Base-by-base conservation (phyloP, 495 filamentous ascomycete species). In the Pyronema omphalodes region DNA sequence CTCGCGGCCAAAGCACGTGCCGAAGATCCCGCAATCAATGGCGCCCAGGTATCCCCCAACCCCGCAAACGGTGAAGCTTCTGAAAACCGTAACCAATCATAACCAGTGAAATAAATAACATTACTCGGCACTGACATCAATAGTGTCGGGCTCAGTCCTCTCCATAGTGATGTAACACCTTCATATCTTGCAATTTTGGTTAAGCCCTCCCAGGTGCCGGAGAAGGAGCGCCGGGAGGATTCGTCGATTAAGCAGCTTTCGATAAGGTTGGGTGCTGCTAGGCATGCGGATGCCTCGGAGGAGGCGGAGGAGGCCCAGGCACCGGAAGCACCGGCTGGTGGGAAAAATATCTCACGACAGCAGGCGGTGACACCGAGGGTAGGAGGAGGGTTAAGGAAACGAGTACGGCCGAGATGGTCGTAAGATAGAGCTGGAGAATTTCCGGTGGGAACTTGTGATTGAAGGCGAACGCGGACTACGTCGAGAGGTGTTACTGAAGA, bases 31-130 rank as follows among this genome's bases (percentile, higher is more conserved):
- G 86, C 88, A 8, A 84, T 71, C 3, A 96, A 73, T 0, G 91
- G 87, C 3, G 82, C 78, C 65, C 83, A 88, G 2, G 66, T 60
- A 9, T 73, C 69, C 4, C 86, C 62, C 23, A 71, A 49, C 34
- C 69, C 71, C 46, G 73, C 72, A 56, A 94, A 74, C 0, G 85
- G 88, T 52, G 82, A 87, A 37, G 67, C 66, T 0, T 72, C 70
- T 62, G 82, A 83, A 18, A 70, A 80, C 11, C 91, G 81, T 55
- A 98, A 69, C 79, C 84, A 91, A 62, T 98, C 91, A 66, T 98
- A 98, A n/a, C 89, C 91, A 35, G 91, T 89, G 61, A 95, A 94
- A 68, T 98, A 98, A 55, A 98, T 96, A 56, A 98, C 88, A 67
- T 98, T 98, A 37, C 78, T 86, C 0, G 91, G 91, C 34, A 98